Percentiles rank a stretch among this genome's conserved stretches.
Conservation (phyloP, 768 basidiomycete species). For the Hemileccinum rubropunctum region DNA sequence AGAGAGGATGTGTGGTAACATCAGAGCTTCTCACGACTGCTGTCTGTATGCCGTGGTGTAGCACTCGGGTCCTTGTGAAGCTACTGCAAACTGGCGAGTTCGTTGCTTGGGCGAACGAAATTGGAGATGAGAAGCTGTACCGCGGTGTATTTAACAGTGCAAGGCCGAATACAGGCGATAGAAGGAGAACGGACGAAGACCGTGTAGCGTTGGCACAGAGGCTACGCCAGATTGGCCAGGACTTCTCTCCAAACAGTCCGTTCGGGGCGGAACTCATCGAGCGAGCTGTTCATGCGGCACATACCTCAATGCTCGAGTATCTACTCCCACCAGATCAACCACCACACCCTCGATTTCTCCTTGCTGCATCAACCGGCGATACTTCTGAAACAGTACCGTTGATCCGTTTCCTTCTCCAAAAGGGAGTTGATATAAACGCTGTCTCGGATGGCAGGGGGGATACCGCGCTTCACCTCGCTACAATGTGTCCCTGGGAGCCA, state of each 20-base stretch:
- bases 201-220: background rate
- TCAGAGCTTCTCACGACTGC: background rate
- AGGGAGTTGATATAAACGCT: background rate
- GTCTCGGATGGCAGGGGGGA: background rate
- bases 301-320: too few species aligned
- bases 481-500: background rate
- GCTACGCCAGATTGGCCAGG: background rate
- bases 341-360: background rate
- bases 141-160: background rate
- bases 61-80: background rate
- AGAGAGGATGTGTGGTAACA: background rate
- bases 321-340: background rate
- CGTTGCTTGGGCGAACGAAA: background rate
- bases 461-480: background rate
- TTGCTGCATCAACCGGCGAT: background rate
- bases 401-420: background rate
- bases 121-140: background rate
- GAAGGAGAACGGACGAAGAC: background rate
- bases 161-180: background rate
- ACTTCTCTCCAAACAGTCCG: background rate
- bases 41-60: slow-evolving; percentile 2
- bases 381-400: background rate
- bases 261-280: background rate
- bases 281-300: too few species aligned
- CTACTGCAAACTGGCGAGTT: background rate